phyloP scores from a whole-genome alignment of 2,329 filamentous ascomycete genomes.

The Microdochium nivale region DNA sequence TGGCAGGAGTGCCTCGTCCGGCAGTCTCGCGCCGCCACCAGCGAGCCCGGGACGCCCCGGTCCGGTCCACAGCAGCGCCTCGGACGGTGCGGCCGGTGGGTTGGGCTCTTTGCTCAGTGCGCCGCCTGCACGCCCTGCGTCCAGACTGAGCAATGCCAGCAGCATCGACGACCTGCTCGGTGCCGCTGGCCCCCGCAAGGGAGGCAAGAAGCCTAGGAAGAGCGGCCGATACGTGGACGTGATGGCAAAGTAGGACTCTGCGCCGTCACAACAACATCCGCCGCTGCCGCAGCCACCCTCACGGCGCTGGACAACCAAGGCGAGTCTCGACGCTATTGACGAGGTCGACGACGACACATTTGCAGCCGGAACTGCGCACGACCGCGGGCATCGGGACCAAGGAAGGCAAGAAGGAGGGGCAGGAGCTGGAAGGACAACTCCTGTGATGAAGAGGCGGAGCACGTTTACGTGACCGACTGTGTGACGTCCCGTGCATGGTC shows the following conservation, averaged over 20 bases:
- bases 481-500: too few species aligned
- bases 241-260: conserved; percentile 58
- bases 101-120: conserved; percentile 26
- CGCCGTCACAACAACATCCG: neutral
- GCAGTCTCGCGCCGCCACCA: neutral
- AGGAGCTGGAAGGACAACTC: neutral
- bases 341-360: neutral
- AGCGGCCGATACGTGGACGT: conserved; percentile 89
- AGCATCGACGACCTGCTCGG: conserved; percentile 90
- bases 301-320: neutral
- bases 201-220: conserved; percentile 66
- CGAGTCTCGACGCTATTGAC: neutral
- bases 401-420: neutral
- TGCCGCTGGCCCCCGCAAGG: conserved; percentile 61
- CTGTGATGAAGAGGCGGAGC: neutral
- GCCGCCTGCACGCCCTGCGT: conserved; percentile 64
- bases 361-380: neutral
- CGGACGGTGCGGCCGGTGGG: neutral
- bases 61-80: neutral
- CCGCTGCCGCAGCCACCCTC: neutral
- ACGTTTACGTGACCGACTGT: neutral
- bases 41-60: neutral
- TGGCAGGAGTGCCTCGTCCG: conserved; percentile 4
- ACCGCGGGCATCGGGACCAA: too few species aligned
- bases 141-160: conserved; percentile 83